Base-by-base conservation (phyloP, 1,139 yeast genomes). In the Pichia sp. region DNA sequence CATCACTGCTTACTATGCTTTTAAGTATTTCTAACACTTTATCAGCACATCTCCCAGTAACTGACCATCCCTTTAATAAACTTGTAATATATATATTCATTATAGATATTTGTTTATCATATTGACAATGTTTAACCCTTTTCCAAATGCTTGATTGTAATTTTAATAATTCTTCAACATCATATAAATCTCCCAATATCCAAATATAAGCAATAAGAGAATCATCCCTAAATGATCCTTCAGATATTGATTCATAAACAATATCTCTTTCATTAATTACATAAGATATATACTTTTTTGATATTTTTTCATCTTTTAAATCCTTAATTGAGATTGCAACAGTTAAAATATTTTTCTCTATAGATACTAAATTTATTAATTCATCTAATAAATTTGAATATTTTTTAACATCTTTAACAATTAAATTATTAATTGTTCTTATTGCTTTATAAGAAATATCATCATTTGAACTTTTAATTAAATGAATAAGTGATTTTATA, bases 391-490 rank as follows among this genome's bases (percentile, higher is more conserved):
- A 11, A 26, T 18, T 5, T 1, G 27, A 11, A 30, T 34, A 40
- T 29, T 40, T 41, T 3, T 26, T 25, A 7, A 18, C 35, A 37
- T 44, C 43, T 59, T 87, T 88, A 34, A 89, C 81, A 0, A 96
- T 95, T 37, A 92, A 70, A 58, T 88, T 86, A 2, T 97, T 97
- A 56, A 92, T 82, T 0, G 96, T 96, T 50, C 96, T 70, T 3
- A 90, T 83, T 0, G 97, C 88, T 59, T 88, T 87, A 48, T 95
- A 51, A 7, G 53, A 50, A 5, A 48, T 39, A 27, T 48, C 49
- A n/a, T 34, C 39, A 31, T 46, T 44, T 28, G 45, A 28, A 3
- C 44, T 40, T 29, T 29, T 43, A 8, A 45, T 35, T 38, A 51
- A 71, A 1, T 94, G 87, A 81, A 87, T 86, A 49, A 86, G 84